Evolutionary conservation across 148 eudicot species (phyloP), one percentile per base, ranked within the genome.

Genomic region (Selenicereus undatus): DNA sequence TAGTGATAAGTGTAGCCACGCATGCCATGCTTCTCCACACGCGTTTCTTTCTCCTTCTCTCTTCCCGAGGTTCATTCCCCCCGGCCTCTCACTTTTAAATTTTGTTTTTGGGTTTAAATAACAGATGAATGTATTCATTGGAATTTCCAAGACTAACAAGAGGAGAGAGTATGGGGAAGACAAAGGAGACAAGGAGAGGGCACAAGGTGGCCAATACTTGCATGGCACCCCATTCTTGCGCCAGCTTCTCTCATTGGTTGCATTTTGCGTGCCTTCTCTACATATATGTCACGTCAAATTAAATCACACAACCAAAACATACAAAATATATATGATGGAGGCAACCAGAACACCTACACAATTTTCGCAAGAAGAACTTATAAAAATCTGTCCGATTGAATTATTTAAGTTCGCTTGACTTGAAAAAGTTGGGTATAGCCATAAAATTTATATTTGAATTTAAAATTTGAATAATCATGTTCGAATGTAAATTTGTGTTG

Each of bases 1-100:
- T 43, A 72, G 76, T 84, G 86, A 79, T 82, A 85, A 79, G 89
- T 86, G 89, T 86, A 86, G 54, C 11, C 83, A 82, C 83, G 89
- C 86, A 86, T 86, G 89, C 60, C 27, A 76, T 11, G 36, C 86
- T 22, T 12, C 74, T 70, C 73, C 89, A 86, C 89, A 86, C 89
- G 89, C 86, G 86, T 86, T 82, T 48, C 7, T 13, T 35, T 30
- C 48, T 32, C 18, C 62, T 18, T 16, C 62, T 56, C 5, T 56
- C 62, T 60, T 18, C 65, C 22, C n/a, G 0, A n/a, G n/a, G 26
- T 24, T n/a, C 68, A 22, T 22, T 64, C 68, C 27, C 68, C 27
- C 68, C 13, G 2, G 13, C 27, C 3, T 22, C 29, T 64, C 3
- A 8, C 0, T 8, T 24, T 30, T 77, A 26, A 27, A 12, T 48